phyloP scores from a whole-genome alignment of 441 rosid genomes.

The Rhodomyrtus psidioides region DNA sequence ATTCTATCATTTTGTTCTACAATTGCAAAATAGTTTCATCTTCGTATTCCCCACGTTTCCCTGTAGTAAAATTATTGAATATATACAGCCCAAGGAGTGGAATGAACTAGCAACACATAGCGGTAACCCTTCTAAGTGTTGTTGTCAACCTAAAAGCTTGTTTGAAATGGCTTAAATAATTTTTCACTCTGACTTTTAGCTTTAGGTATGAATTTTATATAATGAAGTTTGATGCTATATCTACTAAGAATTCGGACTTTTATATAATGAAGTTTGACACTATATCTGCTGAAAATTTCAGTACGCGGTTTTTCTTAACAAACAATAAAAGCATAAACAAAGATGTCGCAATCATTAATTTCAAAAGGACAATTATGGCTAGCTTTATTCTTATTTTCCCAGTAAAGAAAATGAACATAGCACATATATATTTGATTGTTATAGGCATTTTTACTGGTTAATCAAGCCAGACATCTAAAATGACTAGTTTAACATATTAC shows the following conservation, averaged over 20 bases:
- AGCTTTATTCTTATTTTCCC: neutral
- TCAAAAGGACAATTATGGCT: neutral
- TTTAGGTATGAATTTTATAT: no score
- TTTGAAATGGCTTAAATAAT: neutral
- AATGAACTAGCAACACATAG: neutral
- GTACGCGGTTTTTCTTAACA: no score
- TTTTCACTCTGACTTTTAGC: neutral
- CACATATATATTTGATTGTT: neutral
- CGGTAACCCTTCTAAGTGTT: neutral
- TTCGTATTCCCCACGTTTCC: no score
- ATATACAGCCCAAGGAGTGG: neutral
- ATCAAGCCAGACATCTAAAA: neutral
- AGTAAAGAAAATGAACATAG: neutral
- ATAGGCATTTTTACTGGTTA: neutral
- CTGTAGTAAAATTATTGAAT: no score
- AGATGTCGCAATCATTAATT: neutral
- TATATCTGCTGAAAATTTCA: neutral
- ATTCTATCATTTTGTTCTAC: neutral
- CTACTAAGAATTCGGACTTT: no score
- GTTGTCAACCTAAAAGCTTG: neutral
- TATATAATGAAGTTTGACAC: neutral
- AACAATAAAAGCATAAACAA: neutral
- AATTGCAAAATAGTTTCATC: neutral
- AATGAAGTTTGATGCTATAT: no score
- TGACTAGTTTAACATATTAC: conserved; percentile 10